A percentile compares a stretch with the other conserved stretches of the same genome.
Conservation (phyloP, 805 yeast species). For the Nakazawaea sp. region DNA sequence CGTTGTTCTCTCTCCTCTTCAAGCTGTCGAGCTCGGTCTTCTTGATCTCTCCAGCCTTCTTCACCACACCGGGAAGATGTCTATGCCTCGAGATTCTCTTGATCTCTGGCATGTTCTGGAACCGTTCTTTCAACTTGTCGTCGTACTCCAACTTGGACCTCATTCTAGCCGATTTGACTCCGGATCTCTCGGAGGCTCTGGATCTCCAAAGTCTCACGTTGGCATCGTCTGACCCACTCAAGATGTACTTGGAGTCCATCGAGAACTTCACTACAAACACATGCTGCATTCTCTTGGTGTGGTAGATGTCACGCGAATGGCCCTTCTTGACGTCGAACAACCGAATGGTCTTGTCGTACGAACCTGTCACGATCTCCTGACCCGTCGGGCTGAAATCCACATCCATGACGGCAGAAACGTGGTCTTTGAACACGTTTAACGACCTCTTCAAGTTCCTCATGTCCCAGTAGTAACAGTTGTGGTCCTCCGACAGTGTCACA, state of each 20-base stretch:
- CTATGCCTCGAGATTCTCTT: slow-evolving; percentile 86
- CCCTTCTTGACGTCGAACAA: slow-evolving; percentile 73
- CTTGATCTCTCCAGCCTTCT: slow-evolving; percentile 87
- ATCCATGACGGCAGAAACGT: slow-evolving; percentile 92
- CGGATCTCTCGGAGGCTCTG: slow-evolving; percentile 76
- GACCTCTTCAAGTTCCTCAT: slow-evolving; percentile 88
- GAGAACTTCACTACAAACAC: slow-evolving; percentile 79
- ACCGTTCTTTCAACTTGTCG: slow-evolving; percentile 85
- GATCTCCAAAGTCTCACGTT: slow-evolving; percentile 93
- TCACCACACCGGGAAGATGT: slow-evolving; percentile 81
- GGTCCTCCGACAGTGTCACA: slow-evolving; percentile 91
- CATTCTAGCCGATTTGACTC: slow-evolving; percentile 73
- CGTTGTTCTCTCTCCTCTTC: slow-evolving; percentile 78
- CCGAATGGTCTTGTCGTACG: slow-evolving; percentile 90
- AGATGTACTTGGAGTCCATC: slow-evolving; percentile 81
- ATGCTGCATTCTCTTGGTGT: slow-evolving; percentile 96
- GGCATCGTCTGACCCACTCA: slow-evolving; percentile 94
- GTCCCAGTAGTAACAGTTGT: slow-evolving; percentile 90
- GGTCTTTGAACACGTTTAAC: slow-evolving; percentile 84
- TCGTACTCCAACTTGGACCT: slow-evolving; percentile 85
- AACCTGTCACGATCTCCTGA: slow-evolving; percentile 89
- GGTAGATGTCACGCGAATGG: slow-evolving; percentile 91
- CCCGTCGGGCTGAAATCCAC: slow-evolving; percentile 97
- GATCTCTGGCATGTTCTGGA: slow-evolving; percentile 94
- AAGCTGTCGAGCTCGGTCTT: slow-evolving; percentile 62